These are phyloP conservation scores for Annulohypoxylon truncatum DNA, from an alignment of 2,329 filamentous ascomycete genomes.

Conservation along the genomic window DNA sequence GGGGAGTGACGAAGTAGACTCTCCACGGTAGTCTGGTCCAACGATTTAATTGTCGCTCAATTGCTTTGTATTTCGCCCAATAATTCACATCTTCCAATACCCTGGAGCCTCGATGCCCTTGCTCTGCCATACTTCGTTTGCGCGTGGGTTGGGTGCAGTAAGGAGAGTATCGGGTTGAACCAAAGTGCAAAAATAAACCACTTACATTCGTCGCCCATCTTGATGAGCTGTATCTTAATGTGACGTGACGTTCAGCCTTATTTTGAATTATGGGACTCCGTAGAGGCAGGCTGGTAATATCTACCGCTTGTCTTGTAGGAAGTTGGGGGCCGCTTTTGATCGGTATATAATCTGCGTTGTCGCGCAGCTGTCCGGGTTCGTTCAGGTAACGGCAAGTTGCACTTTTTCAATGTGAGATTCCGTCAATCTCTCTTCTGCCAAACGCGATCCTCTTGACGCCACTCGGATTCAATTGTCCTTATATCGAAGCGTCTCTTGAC, in stretches of 20 bases:
- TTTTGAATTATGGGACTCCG: slow-evolving; percentile 15
- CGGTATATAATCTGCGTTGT: slow-evolving; percentile 9
- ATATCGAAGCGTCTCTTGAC: background rate
- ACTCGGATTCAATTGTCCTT: slow-evolving; percentile 6
- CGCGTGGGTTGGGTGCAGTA: background rate
- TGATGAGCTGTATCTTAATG: slow-evolving; percentile 7
- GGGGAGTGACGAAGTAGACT: slow-evolving; percentile 4
- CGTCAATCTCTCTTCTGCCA: background rate
- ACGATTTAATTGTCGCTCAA: background rate
- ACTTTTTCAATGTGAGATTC: slow-evolving; percentile 1
- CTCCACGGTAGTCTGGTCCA: background rate
- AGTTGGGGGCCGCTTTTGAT: slow-evolving; percentile 30
- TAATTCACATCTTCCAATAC: background rate
- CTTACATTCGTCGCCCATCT: slow-evolving; percentile 39
- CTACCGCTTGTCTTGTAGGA: slow-evolving; percentile 24
- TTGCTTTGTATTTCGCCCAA: slow-evolving; percentile 15
- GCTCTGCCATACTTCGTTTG: slow-evolving; percentile 17
- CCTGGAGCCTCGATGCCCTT: slow-evolving; percentile 14
- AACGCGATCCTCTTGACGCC: background rate
- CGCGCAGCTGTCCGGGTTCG: slow-evolving; percentile 8
- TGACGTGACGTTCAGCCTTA: slow-evolving; percentile 28
- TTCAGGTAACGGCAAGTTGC: slow-evolving; percentile 14
- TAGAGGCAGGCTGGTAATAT: slow-evolving; percentile 9
- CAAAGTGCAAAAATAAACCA: slow-evolving; percentile 11
- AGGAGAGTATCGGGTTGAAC: background rate